A percentile compares a stretch with the other conserved stretches of the same genome.
These are phyloP conservation scores for Cyphellophora europaea DNA, from an alignment of 2,329 filamentous ascomycete genomes.

Conservation along the genomic window DNA sequence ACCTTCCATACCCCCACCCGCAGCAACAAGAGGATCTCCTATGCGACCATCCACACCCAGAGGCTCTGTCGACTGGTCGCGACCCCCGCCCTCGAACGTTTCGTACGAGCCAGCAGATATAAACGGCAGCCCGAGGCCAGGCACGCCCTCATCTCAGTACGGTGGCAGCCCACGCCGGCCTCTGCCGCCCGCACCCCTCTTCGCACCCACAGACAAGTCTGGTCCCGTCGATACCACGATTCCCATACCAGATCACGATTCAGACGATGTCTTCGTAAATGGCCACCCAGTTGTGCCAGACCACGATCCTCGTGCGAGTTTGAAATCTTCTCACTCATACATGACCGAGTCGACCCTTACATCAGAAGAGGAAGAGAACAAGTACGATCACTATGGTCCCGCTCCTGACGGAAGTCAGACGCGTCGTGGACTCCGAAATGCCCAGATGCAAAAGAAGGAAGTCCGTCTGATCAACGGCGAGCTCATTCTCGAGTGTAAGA, in stretches of 20 bases:
- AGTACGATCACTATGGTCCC: constrained; percentile 70
- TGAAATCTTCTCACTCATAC: constrained; percentile 56
- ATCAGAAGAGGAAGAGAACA: constrained; percentile 42
- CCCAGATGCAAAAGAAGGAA: constrained; percentile 86
- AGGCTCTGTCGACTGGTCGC: constrained; percentile 48
- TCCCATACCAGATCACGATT: constrained; percentile 52
- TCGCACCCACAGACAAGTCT: constrained; percentile 39
- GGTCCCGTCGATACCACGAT: constrained; percentile 56
- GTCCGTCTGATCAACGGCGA: constrained; percentile 96
- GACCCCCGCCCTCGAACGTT: constrained; percentile 60
- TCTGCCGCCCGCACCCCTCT: constrained; percentile 79
- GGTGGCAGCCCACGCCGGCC: constrained; percentile 79
- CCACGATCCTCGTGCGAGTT: constrained; percentile 46
- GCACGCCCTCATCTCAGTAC: constrained; percentile 82
- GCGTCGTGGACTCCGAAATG: constrained; percentile 73
- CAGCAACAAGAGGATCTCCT: constrained; percentile 30
- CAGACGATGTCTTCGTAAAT: constrained; percentile 64
- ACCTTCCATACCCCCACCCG: constrained; percentile 32
- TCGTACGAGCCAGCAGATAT: constrained; percentile 80
- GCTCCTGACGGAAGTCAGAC: constrained; percentile 81
- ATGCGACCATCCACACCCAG: constrained; percentile 46
- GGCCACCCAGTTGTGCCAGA: constrained; percentile 34
- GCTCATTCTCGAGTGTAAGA: constrained; percentile 96
- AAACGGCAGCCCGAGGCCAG: constrained; percentile 81
- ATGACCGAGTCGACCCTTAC: constrained; percentile 52